Evolutionary conservation across 2,329 filamentous ascomycete genomes (phyloP).

Genomic region (Curvularia eragrostidis): DNA sequence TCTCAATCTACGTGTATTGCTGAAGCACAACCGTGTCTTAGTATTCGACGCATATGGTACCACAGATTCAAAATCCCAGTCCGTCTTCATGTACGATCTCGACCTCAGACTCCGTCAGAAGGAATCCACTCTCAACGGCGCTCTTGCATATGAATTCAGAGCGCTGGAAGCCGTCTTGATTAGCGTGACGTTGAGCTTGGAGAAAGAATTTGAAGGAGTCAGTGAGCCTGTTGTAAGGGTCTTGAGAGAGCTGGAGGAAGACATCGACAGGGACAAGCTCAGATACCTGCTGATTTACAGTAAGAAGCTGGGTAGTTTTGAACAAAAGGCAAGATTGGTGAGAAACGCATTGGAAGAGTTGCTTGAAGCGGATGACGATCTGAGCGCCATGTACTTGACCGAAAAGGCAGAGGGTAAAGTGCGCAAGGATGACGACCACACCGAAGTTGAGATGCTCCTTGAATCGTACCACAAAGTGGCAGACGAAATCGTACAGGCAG

Average conservation of each 20-base stretch:
- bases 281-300: conserved; percentile 89
- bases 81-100: conserved; percentile 96
- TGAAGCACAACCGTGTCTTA: conserved; percentile 92
- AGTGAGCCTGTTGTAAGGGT: conserved; percentile 90
- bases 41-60: conserved; percentile 97
- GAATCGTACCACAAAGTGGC: conserved; percentile 98
- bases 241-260: conserved; percentile 88
- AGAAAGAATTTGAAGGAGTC: conserved; percentile 93
- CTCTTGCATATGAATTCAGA: conserved; percentile 92
- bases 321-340: conserved; percentile 94
- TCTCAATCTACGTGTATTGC: conserved; percentile 92
- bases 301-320: conserved; percentile 94
- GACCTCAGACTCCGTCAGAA: conserved; percentile 91
- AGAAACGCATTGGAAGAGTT: conserved; percentile 94
- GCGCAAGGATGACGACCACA: conserved; percentile 84
- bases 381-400: conserved; percentile 92
- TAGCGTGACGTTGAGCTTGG: conserved; percentile 87
- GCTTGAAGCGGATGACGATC: conserved; percentile 93
- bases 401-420: conserved; percentile 79
- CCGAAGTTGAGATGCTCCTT: conserved; percentile 94
- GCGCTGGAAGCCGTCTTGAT: conserved; percentile 94
- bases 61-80: conserved; percentile 92
- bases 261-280: conserved; percentile 94
- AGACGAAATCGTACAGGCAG: conserved; percentile 96
- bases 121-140: conserved; percentile 56